Evolutionary conservation across 164 flowering plant genomes (phyloP).

Genomic region (Magnolia changhungtana): DNA sequence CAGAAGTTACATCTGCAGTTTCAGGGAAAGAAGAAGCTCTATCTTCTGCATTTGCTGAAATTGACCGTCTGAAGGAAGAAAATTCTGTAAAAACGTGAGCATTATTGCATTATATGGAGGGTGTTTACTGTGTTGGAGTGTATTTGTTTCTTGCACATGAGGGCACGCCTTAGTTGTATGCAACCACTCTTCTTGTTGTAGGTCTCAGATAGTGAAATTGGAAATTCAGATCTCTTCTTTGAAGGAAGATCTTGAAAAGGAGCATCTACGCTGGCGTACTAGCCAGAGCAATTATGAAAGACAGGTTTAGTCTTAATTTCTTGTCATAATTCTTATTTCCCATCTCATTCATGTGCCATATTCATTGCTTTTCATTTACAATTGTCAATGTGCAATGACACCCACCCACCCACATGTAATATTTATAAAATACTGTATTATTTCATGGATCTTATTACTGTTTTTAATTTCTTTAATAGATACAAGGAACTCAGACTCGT

Average conservation of each 20-base stretch:
- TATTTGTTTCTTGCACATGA: not conserved
- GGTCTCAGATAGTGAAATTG: slow-evolving; percentile 50
- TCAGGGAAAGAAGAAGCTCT: slow-evolving; percentile 69
- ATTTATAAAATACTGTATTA: too few relatives aligned
- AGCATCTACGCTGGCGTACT: slow-evolving; percentile 68
- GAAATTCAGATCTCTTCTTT: slow-evolving; percentile 57
- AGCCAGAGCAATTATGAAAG: slow-evolving; percentile 89
- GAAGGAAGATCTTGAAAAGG: slow-evolving; percentile 73
- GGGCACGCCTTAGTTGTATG: not conserved
- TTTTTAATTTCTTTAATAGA: too few relatives aligned
- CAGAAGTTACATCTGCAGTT: slow-evolving; percentile 56
- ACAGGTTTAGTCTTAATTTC: slow-evolving; percentile 49
- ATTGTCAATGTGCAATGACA: too few relatives aligned
- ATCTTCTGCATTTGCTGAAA: slow-evolving; percentile 53
- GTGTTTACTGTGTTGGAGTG: not conserved
- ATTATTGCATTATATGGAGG: not conserved
- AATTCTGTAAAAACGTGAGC: slow-evolving; percentile 44
- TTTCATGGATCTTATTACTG: too few relatives aligned
- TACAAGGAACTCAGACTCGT: too few relatives aligned
- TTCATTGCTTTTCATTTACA: too few relatives aligned
- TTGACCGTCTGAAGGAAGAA: slow-evolving; percentile 59
- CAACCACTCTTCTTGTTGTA: slow-evolving; percentile 17
- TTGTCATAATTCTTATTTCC: too few relatives aligned
- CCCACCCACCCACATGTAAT: too few relatives aligned
- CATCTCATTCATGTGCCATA: too few relatives aligned